Conservation (phyloP, 306 rosid species). For the Pterocarpus santalinus region DNA sequence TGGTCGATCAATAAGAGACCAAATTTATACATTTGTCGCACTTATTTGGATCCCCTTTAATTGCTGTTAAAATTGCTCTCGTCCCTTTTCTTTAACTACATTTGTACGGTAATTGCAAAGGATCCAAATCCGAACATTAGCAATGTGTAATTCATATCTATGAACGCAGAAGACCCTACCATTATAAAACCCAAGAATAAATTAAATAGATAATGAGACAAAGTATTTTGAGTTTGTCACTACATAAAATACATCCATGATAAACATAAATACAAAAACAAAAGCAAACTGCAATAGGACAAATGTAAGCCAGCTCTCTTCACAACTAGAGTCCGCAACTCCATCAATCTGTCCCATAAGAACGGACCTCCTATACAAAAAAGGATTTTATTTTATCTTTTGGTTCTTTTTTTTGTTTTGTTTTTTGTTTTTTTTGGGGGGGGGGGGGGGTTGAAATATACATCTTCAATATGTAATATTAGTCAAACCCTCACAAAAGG, state of each 20-base stretch:
- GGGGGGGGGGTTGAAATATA: not conserved
- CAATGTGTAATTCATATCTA: no score
- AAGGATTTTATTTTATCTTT: no score
- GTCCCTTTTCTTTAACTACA: no score
- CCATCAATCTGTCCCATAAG: not conserved
- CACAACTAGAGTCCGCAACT: not conserved
- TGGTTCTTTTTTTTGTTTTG: not conserved
- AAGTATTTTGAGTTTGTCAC: not conserved
- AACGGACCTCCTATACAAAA: not conserved
- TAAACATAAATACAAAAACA: not conserved
- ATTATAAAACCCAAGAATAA: not conserved
- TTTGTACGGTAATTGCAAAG: no score
- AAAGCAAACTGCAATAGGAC: not conserved
- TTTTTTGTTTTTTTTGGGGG: no score
- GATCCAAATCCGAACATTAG: no score
- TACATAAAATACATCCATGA: not conserved
- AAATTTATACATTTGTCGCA: no score
- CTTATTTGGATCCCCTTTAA: no score
- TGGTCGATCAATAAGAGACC: no score
- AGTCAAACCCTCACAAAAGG: slow-evolving; percentile 39
- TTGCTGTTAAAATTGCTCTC: no score
- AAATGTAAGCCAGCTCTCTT: slow-evolving; percentile 2
- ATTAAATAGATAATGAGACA: not conserved
- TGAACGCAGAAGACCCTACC: no score
- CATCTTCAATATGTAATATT: not conserved